phyloP scores from a whole-genome alignment of 805 yeast genomes.

The Candida tallmaniae region DNA sequence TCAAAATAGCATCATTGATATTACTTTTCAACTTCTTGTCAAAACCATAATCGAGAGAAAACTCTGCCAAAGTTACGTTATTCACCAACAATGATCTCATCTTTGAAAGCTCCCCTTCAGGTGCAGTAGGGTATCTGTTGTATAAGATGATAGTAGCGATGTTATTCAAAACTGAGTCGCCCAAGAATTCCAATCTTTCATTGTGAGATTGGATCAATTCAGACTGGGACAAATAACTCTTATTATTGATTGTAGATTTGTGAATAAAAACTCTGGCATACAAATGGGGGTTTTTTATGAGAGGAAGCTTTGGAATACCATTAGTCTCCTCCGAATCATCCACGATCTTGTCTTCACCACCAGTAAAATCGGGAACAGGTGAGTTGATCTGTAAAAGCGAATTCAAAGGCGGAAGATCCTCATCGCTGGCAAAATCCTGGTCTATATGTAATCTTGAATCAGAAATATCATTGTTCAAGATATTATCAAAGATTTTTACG shows the following conservation, averaged over 20 bases:
- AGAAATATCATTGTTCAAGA: constrained; percentile 10
- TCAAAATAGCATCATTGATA: constrained; percentile 41
- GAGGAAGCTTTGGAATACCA: constrained; percentile 59
- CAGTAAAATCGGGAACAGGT: constrained; percentile 1
- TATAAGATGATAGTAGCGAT: constrained; percentile 68
- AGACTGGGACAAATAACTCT: constrained; percentile 48
- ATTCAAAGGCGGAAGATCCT: background rate
- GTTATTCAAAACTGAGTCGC: constrained; percentile 78
- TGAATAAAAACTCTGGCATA: constrained; percentile 76
- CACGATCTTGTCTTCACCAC: background rate
- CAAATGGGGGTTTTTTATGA: constrained; percentile 54
- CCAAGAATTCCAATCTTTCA: constrained; percentile 85
- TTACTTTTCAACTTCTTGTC: constrained; percentile 51
- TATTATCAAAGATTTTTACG: constrained; percentile 46
- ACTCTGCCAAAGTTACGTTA: constrained; percentile 65
- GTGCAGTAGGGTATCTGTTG: constrained; percentile 58
- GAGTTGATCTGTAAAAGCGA: background rate
- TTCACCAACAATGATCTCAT: constrained; percentile 68
- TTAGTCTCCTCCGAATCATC: constrained; percentile 6
- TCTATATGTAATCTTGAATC: constrained; percentile 6
- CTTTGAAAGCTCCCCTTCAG: constrained; percentile 78
- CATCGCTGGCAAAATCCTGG: constrained; percentile 1
- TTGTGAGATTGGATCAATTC: constrained; percentile 66
- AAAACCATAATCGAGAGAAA: constrained; percentile 66
- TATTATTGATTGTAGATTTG: constrained; percentile 62